Conservation (phyloP, 2,329 filamentous ascomycete genomes). For the Fulvia fulva region DNA sequence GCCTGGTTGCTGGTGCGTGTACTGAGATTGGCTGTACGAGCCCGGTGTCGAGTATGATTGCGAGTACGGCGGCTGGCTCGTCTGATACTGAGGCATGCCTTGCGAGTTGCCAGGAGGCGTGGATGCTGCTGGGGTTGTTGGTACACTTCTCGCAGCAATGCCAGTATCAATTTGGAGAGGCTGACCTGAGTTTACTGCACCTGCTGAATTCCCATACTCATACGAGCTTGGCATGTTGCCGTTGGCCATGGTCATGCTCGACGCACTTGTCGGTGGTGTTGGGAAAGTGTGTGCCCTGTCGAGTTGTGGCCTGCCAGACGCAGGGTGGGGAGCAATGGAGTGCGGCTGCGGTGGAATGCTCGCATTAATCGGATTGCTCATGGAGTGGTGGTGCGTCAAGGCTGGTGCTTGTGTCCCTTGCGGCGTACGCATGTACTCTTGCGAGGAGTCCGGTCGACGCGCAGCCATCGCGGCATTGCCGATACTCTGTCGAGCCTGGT, state of each 20-base stretch:
- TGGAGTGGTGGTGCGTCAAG: slow-evolving; percentile 66
- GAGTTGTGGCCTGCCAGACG: slow-evolving; percentile 62
- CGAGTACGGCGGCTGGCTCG: slow-evolving; percentile 65
- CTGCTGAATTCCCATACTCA: slow-evolving; percentile 62
- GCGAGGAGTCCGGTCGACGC: slow-evolving; percentile 54
- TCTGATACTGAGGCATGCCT: slow-evolving; percentile 71
- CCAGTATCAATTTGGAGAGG: slow-evolving; percentile 73
- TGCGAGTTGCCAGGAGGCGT: slow-evolving; percentile 76
- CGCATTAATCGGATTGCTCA: slow-evolving; percentile 57
- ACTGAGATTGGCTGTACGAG: slow-evolving; percentile 47
- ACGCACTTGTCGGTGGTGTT: slow-evolving; percentile 89
- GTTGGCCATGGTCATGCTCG: slow-evolving; percentile 70
- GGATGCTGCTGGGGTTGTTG: slow-evolving; percentile 80
- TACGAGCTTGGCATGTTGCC: slow-evolving; percentile 69
- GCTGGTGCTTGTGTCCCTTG: slow-evolving; percentile 61
- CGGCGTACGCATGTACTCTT: slow-evolving; percentile 56
- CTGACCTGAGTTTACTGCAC: slow-evolving; percentile 57
- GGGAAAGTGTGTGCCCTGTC: slow-evolving; percentile 91
- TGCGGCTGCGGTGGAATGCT: slow-evolving; percentile 65
- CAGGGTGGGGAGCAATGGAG: slow-evolving; percentile 58
- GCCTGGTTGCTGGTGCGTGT: slow-evolving; percentile 58
- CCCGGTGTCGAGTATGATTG: slow-evolving; percentile 70
- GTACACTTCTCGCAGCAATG: slow-evolving; percentile 66
- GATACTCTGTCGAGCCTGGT: slow-evolving; percentile 69
- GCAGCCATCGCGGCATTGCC: slow-evolving; percentile 64